These are phyloP conservation scores for Spergularia azorica DNA, from an alignment of 179 eudicot genomes.

Conservation along the genomic window DNA sequence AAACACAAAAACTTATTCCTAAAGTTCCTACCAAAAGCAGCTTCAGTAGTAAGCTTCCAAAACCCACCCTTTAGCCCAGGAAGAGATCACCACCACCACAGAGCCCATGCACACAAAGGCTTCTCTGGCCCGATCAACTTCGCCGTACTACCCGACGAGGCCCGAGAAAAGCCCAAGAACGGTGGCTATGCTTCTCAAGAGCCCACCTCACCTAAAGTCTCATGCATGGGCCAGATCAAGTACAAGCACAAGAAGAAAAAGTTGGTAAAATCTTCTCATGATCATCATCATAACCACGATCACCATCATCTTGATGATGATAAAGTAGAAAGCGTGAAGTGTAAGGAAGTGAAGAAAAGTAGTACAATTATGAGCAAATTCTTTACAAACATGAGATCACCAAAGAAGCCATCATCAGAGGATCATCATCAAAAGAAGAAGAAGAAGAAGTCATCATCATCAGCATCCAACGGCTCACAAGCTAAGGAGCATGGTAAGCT, in stretches of 20 bases:
- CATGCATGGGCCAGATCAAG: conserved; percentile 94
- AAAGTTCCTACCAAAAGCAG: conserved; percentile 56
- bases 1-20: conserved; percentile 46
- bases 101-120: conserved; percentile 36
- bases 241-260: conserved; percentile 46
- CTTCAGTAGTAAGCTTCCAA: conserved; percentile 53
- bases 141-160: conserved; percentile 54
- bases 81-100: conserved; percentile 31
- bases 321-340: not conserved
- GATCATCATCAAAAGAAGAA: not conserved
- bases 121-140: conserved; percentile 53
- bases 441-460: not conserved
- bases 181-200: conserved; percentile 41
- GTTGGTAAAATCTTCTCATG: not conserved
- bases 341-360: not conserved
- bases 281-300: too few relatives aligned
- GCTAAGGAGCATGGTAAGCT: conserved; percentile 19
- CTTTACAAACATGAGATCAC: conserved; percentile 14
- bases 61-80: conserved; percentile 66
- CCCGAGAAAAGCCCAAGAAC: conserved; percentile 45
- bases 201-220: conserved; percentile 83
- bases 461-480: not conserved
- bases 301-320: not conserved
- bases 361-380: conserved; percentile 14
- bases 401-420: not conserved